Evolutionary conservation across 352 stramenopile genomes (phyloP).

Genomic region (Pythium scleroteichum): DNA sequence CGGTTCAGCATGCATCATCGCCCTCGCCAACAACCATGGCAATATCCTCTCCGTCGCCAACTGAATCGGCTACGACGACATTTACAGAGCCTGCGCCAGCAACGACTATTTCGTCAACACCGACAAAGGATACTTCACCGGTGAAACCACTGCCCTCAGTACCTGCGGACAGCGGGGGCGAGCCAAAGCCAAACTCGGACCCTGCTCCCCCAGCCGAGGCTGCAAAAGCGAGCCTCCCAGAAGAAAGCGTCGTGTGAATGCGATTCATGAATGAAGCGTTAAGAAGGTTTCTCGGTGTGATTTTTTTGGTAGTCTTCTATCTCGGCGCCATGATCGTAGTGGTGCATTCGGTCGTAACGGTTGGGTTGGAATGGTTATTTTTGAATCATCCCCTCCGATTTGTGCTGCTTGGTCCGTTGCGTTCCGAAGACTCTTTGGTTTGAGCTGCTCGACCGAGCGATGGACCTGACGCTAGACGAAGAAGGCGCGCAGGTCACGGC

Average conservation of each 20-base stretch:
- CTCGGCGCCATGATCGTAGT: too few relatives aligned
- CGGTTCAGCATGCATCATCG: neutral
- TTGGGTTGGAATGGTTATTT: too few relatives aligned
- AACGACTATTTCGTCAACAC: too few relatives aligned
- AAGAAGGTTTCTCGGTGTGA: neutral
- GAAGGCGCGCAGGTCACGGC: slow-evolving; percentile 80
- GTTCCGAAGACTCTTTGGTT: too few relatives aligned
- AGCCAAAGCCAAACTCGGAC: too few relatives aligned
- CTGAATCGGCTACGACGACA: slow-evolving; percentile 10
- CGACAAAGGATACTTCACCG: neutral
- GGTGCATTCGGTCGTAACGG: too few relatives aligned
- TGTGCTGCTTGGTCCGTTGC: too few relatives aligned
- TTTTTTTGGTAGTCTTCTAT: too few relatives aligned
- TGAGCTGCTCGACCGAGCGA: slow-evolving; percentile 14
- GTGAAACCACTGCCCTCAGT: neutral
- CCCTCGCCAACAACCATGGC: slow-evolving; percentile 1
- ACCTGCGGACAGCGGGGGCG: too few relatives aligned
- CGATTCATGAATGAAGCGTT: slow-evolving; percentile 4
- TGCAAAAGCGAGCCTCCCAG: too few relatives aligned
- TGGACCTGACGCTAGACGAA: slow-evolving; percentile 83
- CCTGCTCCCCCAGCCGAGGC: too few relatives aligned
- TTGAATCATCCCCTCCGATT: too few relatives aligned
- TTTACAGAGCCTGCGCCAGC: neutral
- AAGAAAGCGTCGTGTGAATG: slow-evolving; percentile 3
- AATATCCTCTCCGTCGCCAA: slow-evolving; percentile 10